These are phyloP conservation scores for Nemania abortiva DNA, from an alignment of 2,329 filamentous ascomycete genomes.

Conservation along the genomic window DNA sequence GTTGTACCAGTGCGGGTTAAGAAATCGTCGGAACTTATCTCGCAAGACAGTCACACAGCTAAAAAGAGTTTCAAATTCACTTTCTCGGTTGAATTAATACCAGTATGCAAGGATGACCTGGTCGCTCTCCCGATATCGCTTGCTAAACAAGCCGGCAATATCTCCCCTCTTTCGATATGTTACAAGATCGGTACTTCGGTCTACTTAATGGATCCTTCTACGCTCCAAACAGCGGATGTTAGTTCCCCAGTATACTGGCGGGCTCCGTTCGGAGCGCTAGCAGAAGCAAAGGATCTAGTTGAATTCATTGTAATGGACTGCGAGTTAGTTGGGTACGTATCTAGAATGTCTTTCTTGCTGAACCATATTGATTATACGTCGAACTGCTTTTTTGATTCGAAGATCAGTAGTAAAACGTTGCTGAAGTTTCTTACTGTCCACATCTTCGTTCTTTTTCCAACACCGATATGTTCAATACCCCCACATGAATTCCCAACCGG, in stretches of 20 bases:
- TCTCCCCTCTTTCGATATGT: conserved; percentile 87
- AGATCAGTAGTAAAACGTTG: too few species aligned
- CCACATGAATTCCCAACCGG: neutral
- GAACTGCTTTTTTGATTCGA: too few species aligned
- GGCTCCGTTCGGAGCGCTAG: conserved; percentile 83
- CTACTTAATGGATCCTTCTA: conserved; percentile 89
- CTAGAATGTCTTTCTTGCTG: neutral
- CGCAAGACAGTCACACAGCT: conserved; percentile 89
- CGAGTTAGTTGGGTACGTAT: conserved; percentile 71
- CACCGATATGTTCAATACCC: neutral
- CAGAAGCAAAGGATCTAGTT: conserved; percentile 85
- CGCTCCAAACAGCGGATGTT: conserved; percentile 90
- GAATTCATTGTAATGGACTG: conserved; percentile 98
- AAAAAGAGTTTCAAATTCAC: conserved; percentile 95
- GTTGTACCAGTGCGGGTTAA: conserved; percentile 83
- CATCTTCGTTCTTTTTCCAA: too few species aligned
- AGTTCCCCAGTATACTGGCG: conserved; percentile 90
- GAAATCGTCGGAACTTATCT: conserved; percentile 93
- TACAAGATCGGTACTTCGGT: conserved; percentile 89
- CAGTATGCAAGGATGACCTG: conserved; percentile 96
- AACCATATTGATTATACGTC: neutral
- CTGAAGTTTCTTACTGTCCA: too few species aligned
- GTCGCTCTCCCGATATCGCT: conserved; percentile 92
- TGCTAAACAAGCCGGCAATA: conserved; percentile 88
- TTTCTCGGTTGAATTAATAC: conserved; percentile 88